phyloP scores from a whole-genome alignment of 306 rosid genomes.

The Trifolium fragiferum region DNA sequence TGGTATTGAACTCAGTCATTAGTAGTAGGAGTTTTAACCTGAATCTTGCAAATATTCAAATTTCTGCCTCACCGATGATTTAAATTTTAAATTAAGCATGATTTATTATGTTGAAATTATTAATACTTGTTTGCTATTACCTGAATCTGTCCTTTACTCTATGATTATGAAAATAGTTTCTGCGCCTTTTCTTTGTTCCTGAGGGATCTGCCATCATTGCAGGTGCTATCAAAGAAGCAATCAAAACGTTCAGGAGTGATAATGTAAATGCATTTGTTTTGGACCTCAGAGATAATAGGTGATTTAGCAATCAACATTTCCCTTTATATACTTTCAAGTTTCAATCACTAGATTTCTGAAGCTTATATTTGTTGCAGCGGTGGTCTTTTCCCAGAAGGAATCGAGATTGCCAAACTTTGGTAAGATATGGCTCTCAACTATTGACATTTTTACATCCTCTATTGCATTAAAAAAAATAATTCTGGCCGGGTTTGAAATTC shows the following conservation, averaged over 20 bases:
- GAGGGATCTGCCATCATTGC: conserved; percentile 44
- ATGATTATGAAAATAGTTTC: conserved; percentile 19
- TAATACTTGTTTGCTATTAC: conserved; percentile 10
- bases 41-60: neutral
- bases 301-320: conserved; percentile 43
- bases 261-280: conserved; percentile 89
- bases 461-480: conserved; percentile 19
- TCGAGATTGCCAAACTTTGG: conserved; percentile 97
- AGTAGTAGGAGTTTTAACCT: neutral
- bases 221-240: conserved; percentile 96
- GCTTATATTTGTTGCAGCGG: conserved; percentile 79
- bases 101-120: conserved; percentile 21
- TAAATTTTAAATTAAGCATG: conserved; percentile 10
- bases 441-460: conserved; percentile 26
- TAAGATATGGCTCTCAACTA: conserved; percentile 53
- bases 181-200: conserved; percentile 28
- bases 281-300: conserved; percentile 99
- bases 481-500: conserved; percentile 17
- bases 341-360: conserved; percentile 54
- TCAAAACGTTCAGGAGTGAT: conserved; percentile 69
- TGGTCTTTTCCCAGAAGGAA: conserved; percentile 98
- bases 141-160: neutral
- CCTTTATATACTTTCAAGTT: conserved; percentile 40
- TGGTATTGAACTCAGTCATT: neutral
- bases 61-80: neutral